phyloP scores from a whole-genome alignment of 805 yeast species.

The Schizosaccharomyces pombe region DNA sequence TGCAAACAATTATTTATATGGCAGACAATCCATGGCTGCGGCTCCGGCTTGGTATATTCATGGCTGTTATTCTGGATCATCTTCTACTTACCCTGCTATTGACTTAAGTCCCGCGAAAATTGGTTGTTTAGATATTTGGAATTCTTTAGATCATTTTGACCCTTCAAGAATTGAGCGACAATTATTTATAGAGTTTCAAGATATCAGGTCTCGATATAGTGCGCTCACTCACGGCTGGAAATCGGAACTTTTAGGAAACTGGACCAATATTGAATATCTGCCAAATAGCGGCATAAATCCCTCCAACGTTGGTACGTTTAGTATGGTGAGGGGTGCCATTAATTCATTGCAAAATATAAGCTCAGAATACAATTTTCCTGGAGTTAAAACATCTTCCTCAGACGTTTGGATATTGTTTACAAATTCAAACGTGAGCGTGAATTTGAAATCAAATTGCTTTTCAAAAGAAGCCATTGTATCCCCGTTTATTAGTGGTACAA shows the following conservation, averaged over 20 bases:
- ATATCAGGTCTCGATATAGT: background rate
- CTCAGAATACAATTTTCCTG: background rate
- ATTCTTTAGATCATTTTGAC: background rate
- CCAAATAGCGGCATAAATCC: background rate
- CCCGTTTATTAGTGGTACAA: background rate
- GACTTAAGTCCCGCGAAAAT: background rate
- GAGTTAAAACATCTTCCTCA: background rate
- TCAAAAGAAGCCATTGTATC: background rate
- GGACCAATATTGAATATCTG: background rate
- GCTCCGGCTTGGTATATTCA: constrained; percentile 2
- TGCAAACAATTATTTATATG: background rate
- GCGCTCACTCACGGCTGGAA: background rate
- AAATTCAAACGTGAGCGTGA: background rate
- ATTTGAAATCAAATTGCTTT: background rate
- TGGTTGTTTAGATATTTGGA: constrained; percentile 2
- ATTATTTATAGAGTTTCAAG: background rate
- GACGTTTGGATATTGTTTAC: constrained; percentile 2
- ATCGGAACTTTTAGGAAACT: background rate
- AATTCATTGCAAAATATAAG: background rate
- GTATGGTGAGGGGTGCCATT: background rate
- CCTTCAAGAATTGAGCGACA: background rate
- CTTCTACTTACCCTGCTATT: background rate
- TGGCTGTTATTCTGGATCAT: background rate
- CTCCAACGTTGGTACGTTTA: background rate
- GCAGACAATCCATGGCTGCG: constrained; percentile 2